Evolutionary conservation across 163 green algal genomes (phyloP), one percentile per base, ranked within the genome.

Genomic region (Picocystis sp.): DNA sequence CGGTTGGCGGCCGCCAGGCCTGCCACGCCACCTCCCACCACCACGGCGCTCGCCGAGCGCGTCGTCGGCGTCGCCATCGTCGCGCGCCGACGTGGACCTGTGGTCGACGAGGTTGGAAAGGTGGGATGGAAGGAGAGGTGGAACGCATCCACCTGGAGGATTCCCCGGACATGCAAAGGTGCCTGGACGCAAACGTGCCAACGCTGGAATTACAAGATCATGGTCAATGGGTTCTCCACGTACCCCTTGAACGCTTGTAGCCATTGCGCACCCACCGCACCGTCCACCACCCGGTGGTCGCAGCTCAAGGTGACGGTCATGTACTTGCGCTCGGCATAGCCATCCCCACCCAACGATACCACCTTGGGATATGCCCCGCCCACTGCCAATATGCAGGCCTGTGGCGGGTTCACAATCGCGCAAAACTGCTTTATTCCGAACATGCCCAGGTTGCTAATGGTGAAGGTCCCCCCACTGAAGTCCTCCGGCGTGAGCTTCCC

Each of bases 261-360:
- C 90, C 90, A 99, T 65, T 92, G 67, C 15, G 90, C 88, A 2
- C 86, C 90, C 60, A 97, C 73, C 5, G 90, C 89, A 13, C 90
- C 90, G 62, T 99, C 90, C 45, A 99, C 79, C 8, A 97, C 88
- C 2, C 90, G 67, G 74, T 99, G 89, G 67, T 97, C 90, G 63
- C 88, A 97, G 53, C 64, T 84, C 33, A 99, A 67, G 1, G 90
- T 99, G 38, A 79, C 83, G 3, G 50, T 63, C 66, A 91, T 72
- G 58, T 81, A 87, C 22, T 62, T 61, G 29, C 63, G 66, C 2
- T 33, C 56, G 11, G 50, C 35, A 6, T 47, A 43, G 0, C 56
- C 64, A 12, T 25, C 57, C 12, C 47, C 65, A 38, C 47, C 45
- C n/a, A 38, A 38, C 5, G 81, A 41, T 3, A 62, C 49, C 22